Evolutionary conservation across 2,329 filamentous ascomycete genomes (phyloP).

Genomic region (Huntiella bhutanensis): DNA sequence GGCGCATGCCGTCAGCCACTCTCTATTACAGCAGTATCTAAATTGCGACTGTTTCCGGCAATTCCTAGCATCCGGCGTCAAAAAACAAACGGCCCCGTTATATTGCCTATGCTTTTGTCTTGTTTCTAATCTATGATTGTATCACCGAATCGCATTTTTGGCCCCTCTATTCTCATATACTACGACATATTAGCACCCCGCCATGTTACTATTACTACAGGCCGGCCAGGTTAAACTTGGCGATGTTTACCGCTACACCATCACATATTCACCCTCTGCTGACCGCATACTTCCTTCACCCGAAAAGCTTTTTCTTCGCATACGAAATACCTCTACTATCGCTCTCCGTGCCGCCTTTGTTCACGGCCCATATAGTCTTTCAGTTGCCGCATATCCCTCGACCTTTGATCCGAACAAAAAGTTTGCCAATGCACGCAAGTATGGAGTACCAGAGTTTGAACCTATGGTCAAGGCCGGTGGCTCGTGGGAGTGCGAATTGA

Average conservation of each 20-base stretch:
- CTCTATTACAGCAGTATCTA: too few relatives aligned
- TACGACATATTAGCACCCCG: slow-evolving; percentile 10
- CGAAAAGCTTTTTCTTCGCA: slow-evolving; percentile 58
- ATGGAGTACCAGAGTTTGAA: slow-evolving; percentile 79
- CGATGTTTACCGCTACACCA: slow-evolving; percentile 76
- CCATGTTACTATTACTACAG: slow-evolving; percentile 83
- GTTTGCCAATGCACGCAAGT: slow-evolving; percentile 46
- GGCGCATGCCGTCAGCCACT: too few relatives aligned
- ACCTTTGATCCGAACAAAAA: slow-evolving; percentile 69
- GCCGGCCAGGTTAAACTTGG: slow-evolving; percentile 82
- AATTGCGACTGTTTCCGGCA: too few relatives aligned
- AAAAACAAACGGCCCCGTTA: too few relatives aligned
- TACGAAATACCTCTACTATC: slow-evolving; percentile 82
- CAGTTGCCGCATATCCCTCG: slow-evolving; percentile 68
- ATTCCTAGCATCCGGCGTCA: too few relatives aligned
- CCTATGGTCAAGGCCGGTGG: slow-evolving; percentile 91
- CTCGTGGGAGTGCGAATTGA: slow-evolving; percentile 61
- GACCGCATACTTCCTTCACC: slow-evolving; percentile 85
- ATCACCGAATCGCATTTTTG: too few relatives aligned
- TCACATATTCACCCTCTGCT: slow-evolving; percentile 77
- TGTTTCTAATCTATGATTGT: too few relatives aligned
- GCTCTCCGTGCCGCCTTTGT: slow-evolving; percentile 88
- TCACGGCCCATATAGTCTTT: slow-evolving; percentile 84
- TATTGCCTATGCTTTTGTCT: too few relatives aligned
- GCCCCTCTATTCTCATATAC: too few relatives aligned